Evolutionary conservation across 2,329 filamentous ascomycete species (phyloP).

Genomic region (Tolypocladium sp.): DNA sequence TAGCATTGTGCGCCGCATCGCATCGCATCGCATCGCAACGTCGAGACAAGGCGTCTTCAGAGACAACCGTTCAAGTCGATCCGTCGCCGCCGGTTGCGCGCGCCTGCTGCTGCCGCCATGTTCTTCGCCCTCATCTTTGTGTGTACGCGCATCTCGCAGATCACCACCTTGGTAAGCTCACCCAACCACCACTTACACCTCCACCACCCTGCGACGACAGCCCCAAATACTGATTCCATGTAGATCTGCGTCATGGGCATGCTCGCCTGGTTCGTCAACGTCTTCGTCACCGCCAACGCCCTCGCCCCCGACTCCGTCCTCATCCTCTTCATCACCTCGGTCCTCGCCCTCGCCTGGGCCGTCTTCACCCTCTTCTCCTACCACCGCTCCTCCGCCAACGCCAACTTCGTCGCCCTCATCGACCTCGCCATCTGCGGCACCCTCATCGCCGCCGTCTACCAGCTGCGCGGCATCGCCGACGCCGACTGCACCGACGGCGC

Average conservation of each 20-base stretch:
- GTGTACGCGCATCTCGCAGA: conserved; percentile 53
- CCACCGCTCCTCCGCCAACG: conserved; percentile 51
- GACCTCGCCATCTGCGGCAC: conserved; percentile 55
- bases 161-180: conserved; percentile 50
- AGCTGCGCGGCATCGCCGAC: conserved; percentile 46
- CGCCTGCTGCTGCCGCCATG: conserved; percentile 32
- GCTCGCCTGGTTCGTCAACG: conserved; percentile 57
- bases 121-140: conserved; percentile 55
- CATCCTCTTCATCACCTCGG: conserved; percentile 58
- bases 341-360: conserved; percentile 54
- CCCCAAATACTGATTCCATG: neutral
- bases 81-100: neutral
- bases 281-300: conserved; percentile 45
- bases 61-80: neutral
- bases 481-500: conserved; percentile 60
- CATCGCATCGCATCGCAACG: neutral
- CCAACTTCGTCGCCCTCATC: conserved; percentile 50
- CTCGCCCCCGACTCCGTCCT: conserved; percentile 55
- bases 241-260: conserved; percentile 59
- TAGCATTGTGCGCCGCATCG: neutral
- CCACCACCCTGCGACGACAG: neutral
- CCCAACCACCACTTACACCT: neutral
- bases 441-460: conserved; percentile 54
- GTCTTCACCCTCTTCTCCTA: conserved; percentile 58
- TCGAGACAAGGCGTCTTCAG: too few relatives aligned